Conservation (phyloP, 129 eudicot species). For the Flaveria ramosissima region DNA sequence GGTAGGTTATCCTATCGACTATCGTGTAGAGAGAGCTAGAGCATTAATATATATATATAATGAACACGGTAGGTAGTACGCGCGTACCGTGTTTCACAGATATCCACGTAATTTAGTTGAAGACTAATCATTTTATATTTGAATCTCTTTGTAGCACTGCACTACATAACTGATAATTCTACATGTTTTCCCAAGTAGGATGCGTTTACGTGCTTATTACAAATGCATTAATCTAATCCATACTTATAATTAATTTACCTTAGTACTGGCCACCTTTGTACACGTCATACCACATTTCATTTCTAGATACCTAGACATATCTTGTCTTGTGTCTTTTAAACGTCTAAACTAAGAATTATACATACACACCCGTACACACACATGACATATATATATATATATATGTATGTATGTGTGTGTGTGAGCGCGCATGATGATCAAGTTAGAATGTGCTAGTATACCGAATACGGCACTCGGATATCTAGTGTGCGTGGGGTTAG, state of each 20-base stretch:
- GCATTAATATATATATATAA: no score
- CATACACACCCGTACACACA: no score
- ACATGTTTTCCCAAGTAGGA: conserved; percentile 1
- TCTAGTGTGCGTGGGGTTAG: no score
- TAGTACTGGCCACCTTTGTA: background rate
- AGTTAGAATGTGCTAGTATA: no score
- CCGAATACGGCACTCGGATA: no score
- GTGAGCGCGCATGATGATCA: no score
- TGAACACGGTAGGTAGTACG: conserved; percentile 2
- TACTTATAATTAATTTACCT: background rate
- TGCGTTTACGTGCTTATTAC: background rate
- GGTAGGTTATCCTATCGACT: background rate
- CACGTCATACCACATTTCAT: conserved; percentile 1
- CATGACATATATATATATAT: no score
- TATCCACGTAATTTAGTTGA: background rate
- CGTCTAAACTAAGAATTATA: background rate
- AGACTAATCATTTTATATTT: background rate
- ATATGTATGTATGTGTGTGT: no score
- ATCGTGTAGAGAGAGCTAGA: background rate
- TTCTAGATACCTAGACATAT: background rate
- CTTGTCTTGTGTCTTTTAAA: background rate
- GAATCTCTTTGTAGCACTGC: background rate
- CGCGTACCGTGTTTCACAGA: background rate
- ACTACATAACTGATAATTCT: background rate
- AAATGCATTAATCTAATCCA: background rate